phyloP scores from a whole-genome alignment of 2,329 filamentous ascomycete species.

The Venturia effusa region DNA sequence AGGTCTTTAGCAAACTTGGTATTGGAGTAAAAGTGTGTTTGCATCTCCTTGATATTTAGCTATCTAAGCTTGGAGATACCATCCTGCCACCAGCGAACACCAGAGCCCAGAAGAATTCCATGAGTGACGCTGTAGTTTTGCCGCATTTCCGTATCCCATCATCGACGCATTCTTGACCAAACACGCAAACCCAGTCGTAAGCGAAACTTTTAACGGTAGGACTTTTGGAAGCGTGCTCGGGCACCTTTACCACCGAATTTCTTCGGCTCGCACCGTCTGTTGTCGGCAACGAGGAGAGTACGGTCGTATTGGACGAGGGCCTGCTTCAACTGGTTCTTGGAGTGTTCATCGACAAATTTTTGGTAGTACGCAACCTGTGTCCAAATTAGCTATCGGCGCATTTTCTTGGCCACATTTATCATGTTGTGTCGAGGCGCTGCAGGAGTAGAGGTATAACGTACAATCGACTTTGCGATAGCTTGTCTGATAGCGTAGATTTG shows the following conservation, averaged over 20 bases:
- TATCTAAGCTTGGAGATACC: background rate
- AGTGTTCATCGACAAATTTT: slow-evolving; percentile 99
- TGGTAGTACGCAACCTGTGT: slow-evolving; percentile 82
- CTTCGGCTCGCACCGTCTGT: slow-evolving; percentile 98
- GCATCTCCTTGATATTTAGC: slow-evolving; percentile 2
- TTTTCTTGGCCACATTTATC: background rate
- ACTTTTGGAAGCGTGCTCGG: slow-evolving; percentile 96
- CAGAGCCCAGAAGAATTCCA: background rate
- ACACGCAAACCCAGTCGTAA: slow-evolving; percentile 8
- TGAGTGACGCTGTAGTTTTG: background rate
- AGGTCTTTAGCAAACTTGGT: slow-evolving; percentile 5
- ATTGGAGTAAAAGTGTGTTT: slow-evolving; percentile 1
- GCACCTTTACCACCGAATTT: slow-evolving; percentile 93
- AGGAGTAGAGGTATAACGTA: slow-evolving; percentile 19
- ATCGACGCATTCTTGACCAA: background rate
- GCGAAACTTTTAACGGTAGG: slow-evolving; percentile 70
- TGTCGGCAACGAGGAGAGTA: slow-evolving; percentile 96
- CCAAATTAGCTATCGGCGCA: slow-evolving; percentile 12
- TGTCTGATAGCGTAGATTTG: slow-evolving; percentile 98
- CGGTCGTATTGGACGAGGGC: slow-evolving; percentile 92
- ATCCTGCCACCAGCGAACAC: background rate
- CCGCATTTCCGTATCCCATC: background rate
- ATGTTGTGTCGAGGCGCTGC: background rate
- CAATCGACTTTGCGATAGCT: slow-evolving; percentile 94
- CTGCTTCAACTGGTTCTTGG: slow-evolving; percentile 99